Evolutionary conservation across 768 basidiomycete species (phyloP).

Genomic region (Amanita jacksonii): DNA sequence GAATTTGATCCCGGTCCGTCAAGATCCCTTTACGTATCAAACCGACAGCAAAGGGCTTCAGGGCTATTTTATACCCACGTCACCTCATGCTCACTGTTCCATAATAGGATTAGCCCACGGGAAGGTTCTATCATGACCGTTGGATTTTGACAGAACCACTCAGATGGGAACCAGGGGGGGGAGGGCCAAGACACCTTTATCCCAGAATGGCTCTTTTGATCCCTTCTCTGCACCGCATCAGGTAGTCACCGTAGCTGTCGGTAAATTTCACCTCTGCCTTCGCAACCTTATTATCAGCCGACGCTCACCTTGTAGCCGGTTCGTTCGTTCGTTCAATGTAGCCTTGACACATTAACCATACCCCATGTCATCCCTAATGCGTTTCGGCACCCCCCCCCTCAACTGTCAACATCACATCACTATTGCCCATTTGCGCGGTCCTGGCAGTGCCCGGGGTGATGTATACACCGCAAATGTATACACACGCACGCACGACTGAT

Average conservation of each 20-base stretch:
- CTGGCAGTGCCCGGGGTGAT: no score
- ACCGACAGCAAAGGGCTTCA: conserved; percentile 7
- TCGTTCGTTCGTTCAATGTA: no score
- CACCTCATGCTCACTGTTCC: conserved; percentile 8
- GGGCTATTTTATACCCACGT: conserved; percentile 9
- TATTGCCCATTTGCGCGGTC: no score
- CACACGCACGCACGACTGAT: no score
- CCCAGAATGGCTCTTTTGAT: conserved; percentile 2
- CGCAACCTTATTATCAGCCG: conserved; percentile 3
- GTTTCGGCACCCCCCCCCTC: no score
- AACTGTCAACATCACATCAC: no score
- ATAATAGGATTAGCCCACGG: conserved; percentile 9
- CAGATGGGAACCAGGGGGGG: conserved; percentile 2
- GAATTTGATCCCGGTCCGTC: conserved; percentile 10
- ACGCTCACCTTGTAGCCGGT: not conserved
- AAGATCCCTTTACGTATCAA: conserved; percentile 7
- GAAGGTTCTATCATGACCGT: conserved; percentile 5
- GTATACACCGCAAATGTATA: no score
- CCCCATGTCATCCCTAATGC: no score
- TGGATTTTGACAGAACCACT: conserved; percentile 9
- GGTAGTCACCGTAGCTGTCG: conserved; percentile 9
- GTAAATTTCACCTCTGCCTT: not conserved
- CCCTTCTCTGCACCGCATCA: conserved; percentile 4
- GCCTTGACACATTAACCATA: no score
- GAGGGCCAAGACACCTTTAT: no score